A percentile compares a stretch with the other conserved stretches of the same genome.
Conservation (phyloP, 1,284 basidiomycete genomes). For the Puccinia coronata region DNA sequence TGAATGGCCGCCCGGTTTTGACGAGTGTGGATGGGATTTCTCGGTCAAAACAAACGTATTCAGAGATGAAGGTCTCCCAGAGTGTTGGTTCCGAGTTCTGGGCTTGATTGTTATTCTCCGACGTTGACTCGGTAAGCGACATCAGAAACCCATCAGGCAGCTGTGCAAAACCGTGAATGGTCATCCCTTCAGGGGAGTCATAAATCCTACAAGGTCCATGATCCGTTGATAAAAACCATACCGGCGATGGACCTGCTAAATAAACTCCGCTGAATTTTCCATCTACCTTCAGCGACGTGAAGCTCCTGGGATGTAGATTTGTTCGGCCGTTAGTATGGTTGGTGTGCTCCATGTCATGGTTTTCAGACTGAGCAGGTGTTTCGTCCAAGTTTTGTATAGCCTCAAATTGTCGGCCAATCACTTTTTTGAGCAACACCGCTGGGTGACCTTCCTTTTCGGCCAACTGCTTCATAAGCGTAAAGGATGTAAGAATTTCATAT, state of each 20-base stretch:
- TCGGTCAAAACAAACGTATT: constrained; percentile 45
- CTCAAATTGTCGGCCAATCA: constrained; percentile 33
- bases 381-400: constrained; percentile 15
- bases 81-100: not conserved
- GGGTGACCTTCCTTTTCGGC: constrained; percentile 16
- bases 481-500: constrained; percentile 33
- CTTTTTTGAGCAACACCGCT: constrained; percentile 41
- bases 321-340: not conserved
- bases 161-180: constrained; percentile 10
- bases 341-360: constrained; percentile 1
- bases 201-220: constrained; percentile 42
- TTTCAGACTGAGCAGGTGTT: not conserved
- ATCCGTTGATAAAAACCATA: constrained; percentile 45
- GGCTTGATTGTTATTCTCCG: not conserved
- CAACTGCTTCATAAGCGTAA: not conserved
- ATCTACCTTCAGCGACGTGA: constrained; percentile 4
- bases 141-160: constrained; percentile 20
- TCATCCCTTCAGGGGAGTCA: constrained; percentile 30
- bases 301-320: not conserved
- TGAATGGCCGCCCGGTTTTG: constrained; percentile 69
- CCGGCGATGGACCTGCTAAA: constrained; percentile 21
- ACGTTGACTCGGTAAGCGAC: constrained; percentile 3
- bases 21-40: constrained; percentile 37
- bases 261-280: constrained; percentile 34
- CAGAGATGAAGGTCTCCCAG: constrained; percentile 25